Conservation (phyloP, 2,329 filamentous ascomycete species). For the Ascochyta lentis region DNA sequence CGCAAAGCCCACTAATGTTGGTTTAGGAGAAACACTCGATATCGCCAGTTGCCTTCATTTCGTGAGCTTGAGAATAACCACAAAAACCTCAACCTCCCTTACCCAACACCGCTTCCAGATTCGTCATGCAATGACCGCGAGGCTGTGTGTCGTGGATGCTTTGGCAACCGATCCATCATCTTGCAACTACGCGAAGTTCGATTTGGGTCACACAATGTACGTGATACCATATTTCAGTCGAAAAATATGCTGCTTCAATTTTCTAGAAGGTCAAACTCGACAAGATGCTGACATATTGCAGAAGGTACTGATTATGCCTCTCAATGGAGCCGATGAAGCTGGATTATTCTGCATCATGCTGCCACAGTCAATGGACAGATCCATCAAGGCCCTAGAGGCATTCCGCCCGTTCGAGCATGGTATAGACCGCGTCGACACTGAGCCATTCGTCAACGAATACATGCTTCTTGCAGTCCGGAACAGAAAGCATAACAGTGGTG, state of each 20-base stretch:
- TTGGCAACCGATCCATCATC: conserved; percentile 9
- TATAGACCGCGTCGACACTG: neutral
- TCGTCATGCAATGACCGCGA: conserved; percentile 8
- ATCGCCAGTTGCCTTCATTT: conserved; percentile 1
- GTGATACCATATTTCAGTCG: neutral
- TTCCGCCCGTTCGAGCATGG: conserved; percentile 24
- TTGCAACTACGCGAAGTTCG: conserved; percentile 27
- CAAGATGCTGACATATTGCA: conserved; percentile 6
- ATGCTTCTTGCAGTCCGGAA: conserved; percentile 24
- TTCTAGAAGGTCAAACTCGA: too few species aligned
- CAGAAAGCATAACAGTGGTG: neutral
- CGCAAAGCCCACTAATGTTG: neutral
- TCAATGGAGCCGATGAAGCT: conserved; percentile 20
- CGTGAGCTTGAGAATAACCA: conserved; percentile 6
- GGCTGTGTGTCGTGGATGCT: conserved; percentile 32
- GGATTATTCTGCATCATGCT: conserved; percentile 31
- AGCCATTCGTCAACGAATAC: conserved; percentile 20
- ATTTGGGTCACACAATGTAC: neutral
- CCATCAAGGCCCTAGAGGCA: conserved; percentile 17
- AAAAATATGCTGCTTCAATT: neutral
- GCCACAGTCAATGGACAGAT: conserved; percentile 22
- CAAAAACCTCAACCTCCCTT: neutral
- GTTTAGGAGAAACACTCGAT: neutral
- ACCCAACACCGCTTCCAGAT: neutral
- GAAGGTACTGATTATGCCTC: conserved; percentile 28